Evolutionary conservation across 495 filamentous ascomycete species (phyloP).

Genomic region (Annulohypoxylon maeteangense): DNA sequence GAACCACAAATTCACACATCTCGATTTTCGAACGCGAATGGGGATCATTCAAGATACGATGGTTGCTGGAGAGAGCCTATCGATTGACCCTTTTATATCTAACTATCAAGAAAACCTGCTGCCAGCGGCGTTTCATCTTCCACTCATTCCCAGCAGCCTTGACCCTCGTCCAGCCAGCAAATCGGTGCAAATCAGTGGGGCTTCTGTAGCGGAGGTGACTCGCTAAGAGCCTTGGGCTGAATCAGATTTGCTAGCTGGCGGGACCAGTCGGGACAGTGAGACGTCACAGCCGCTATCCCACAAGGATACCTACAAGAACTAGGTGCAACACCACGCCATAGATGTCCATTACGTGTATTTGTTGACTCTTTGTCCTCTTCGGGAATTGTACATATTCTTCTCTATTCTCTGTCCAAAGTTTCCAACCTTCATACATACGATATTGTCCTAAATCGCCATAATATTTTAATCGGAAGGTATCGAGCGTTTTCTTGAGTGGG

Average conservation of each 20-base stretch:
- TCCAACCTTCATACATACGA: neutral
- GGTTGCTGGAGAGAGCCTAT: neutral
- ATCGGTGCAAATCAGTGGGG: slow-evolving; percentile 25
- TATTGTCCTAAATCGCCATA: neutral
- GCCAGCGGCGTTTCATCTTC: slow-evolving; percentile 31
- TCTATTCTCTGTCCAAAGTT: neutral
- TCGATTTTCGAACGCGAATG: neutral
- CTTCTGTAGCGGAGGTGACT: slow-evolving; percentile 19
- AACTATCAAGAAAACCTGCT: slow-evolving; percentile 33
- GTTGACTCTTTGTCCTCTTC: slow-evolving; percentile 29
- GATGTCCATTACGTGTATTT: slow-evolving; percentile 2
- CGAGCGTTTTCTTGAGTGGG: neutral
- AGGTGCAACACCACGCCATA: neutral
- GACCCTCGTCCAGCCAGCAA: slow-evolving; percentile 24
- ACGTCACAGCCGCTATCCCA: slow-evolving; percentile 25
- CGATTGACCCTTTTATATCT: slow-evolving; percentile 7
- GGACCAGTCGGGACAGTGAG: slow-evolving; percentile 8
- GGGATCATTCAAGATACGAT: neutral
- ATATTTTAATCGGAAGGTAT: neutral
- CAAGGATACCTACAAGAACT: slow-evolving; percentile 5
- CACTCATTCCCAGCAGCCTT: slow-evolving; percentile 18
- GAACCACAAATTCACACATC: neutral
- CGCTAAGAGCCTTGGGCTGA: slow-evolving; percentile 38
- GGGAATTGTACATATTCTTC: slow-evolving; percentile 19
- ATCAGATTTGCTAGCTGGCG: slow-evolving; percentile 28